phyloP scores from a whole-genome alignment of 1,284 basidiomycete genomes.

The Volvariella surrecta region DNA sequence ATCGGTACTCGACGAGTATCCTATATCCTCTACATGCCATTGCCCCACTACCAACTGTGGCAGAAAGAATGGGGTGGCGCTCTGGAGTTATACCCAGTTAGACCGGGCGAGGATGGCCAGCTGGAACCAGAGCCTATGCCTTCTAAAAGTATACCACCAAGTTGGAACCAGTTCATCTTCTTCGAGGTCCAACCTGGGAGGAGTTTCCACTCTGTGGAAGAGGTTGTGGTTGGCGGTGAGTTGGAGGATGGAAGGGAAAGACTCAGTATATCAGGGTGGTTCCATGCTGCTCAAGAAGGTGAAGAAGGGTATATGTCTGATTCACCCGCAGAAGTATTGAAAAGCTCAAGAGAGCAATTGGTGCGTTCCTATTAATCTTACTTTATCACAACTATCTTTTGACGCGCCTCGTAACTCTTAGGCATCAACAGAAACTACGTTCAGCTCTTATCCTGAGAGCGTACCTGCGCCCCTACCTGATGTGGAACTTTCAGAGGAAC shows the following conservation, averaged over 20 bases:
- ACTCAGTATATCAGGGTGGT: constrained; percentile 94
- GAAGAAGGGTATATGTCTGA: constrained; percentile 79
- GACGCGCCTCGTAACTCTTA: constrained; percentile 16
- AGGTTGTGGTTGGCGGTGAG: constrained; percentile 78
- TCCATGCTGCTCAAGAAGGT: constrained; percentile 86
- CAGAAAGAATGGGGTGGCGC: constrained; percentile 88
- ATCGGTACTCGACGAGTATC: constrained; percentile 94
- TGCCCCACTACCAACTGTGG: constrained; percentile 63
- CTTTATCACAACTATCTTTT: constrained; percentile 3
- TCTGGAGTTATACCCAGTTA: constrained; percentile 86
- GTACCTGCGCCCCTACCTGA: constrained; percentile 39
- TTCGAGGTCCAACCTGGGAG: constrained; percentile 87
- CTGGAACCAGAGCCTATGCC: constrained; percentile 60
- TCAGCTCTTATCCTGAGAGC: constrained; percentile 46
- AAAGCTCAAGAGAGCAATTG: constrained; percentile 75
- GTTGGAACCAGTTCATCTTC: constrained; percentile 97
- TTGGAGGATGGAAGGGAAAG: constrained; percentile 63
- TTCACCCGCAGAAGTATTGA: constrained; percentile 25
- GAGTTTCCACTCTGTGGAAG: constrained; percentile 97
- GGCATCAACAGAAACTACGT: constrained; percentile 55
- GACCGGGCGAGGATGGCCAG: constrained; percentile 35
- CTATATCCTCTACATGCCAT: constrained; percentile 96
- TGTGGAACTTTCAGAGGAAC: constrained; percentile 43
- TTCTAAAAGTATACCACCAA: constrained; percentile 60
- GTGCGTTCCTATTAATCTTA: constrained; percentile 37